Base-by-base conservation (phyloP, 2,329 filamentous ascomycete genomes). In the Trichoderma polysporum region DNA sequence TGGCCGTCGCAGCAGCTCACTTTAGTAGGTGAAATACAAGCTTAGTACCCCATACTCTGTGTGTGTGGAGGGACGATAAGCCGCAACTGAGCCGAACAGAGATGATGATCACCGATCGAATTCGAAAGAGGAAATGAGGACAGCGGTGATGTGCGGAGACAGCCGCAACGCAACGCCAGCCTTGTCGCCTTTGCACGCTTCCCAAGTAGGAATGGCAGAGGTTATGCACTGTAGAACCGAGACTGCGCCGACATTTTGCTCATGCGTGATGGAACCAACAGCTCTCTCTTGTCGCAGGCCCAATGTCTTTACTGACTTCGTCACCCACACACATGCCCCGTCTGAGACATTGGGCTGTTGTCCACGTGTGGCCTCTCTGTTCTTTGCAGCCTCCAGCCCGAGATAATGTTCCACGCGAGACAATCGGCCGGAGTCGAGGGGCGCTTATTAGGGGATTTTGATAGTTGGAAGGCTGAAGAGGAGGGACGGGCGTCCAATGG, bases 81-180 rank as follows among this genome's bases (percentile, higher is more conserved):
- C 65, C 31, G 61, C 61, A 56, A 33, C 35, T 33, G n/a, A 56
- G 29, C 61, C 56, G 37, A 59, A 66, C 29, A 66, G 65, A 66
- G 65, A 66, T 66, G 57, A 66, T 53, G 65, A 66, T 66, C 65
- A 66, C 65, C 65, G 65, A 66, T 66, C 65, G 37, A 47, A 35
- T 19, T 29, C 56, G 9, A 66, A 60, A 61, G 49, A 61, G 57
- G 57, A 60, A 66, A 66, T 60, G 37, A 66, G 49, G 33, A 39
- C 47, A 61, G 33, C 63, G 54, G 63, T 33, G 54, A 57, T 41
- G 45, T 45, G 57, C 65, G 65, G 65, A 66, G 56, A 56, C 61
- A 56, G 49, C 58, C 47, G 59, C 37, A 60, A 12, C 57, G 33
- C 25, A 29, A 54, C 49, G 37, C 50, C 61, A 64, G 61, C 61